These are phyloP conservation scores for sorghum (Sorghum bicolor) DNA, from an alignment of 176 grass and related monocot genomes.

Conservation along the genomic window DNA sequence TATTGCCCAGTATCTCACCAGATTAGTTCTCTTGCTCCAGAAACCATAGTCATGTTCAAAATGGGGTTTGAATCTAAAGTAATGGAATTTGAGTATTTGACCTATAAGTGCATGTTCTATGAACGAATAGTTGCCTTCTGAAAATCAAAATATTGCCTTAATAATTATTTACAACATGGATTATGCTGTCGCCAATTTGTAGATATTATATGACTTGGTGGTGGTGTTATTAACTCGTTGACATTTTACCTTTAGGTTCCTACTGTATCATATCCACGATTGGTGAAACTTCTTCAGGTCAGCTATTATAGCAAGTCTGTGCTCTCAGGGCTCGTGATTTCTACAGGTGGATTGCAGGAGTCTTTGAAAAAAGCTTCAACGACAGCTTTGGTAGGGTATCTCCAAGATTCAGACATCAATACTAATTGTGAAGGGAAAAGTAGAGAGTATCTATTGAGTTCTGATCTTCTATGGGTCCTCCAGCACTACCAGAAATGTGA, in stretches of 20 bases:
- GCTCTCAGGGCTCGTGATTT: slow-evolving; percentile 90
- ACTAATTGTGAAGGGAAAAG: slow-evolving; percentile 45
- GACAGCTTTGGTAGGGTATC: slow-evolving; percentile 73
- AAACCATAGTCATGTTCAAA: slow-evolving; percentile 19
- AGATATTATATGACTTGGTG: slow-evolving; percentile 6
- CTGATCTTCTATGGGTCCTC: slow-evolving; percentile 80
- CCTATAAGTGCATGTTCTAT: not conserved
- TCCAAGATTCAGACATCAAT: slow-evolving; percentile 51
- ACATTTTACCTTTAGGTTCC: slow-evolving; percentile 49
- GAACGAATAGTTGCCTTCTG: not conserved
- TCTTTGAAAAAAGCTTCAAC: slow-evolving; percentile 71
- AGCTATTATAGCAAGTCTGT: slow-evolving; percentile 72
- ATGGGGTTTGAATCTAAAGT: slow-evolving; percentile 4
- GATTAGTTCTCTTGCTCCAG: not conserved
- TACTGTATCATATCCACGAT: slow-evolving; percentile 72
- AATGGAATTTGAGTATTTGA: not conserved
- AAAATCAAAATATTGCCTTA: slow-evolving; percentile 19
- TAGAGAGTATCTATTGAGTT: slow-evolving; percentile 60
- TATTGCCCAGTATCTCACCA: not conserved
- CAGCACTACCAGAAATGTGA: slow-evolving; percentile 71
- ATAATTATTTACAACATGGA: not conserved
- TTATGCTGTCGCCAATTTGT: slow-evolving; percentile 3
- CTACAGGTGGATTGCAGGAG: slow-evolving; percentile 93
- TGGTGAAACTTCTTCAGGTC: slow-evolving; percentile 81
- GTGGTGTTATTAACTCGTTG: slow-evolving; percentile 9